Base-by-base conservation (phyloP, 1,284 basidiomycete species). In the Neotropicomus parvogracilis region DNA sequence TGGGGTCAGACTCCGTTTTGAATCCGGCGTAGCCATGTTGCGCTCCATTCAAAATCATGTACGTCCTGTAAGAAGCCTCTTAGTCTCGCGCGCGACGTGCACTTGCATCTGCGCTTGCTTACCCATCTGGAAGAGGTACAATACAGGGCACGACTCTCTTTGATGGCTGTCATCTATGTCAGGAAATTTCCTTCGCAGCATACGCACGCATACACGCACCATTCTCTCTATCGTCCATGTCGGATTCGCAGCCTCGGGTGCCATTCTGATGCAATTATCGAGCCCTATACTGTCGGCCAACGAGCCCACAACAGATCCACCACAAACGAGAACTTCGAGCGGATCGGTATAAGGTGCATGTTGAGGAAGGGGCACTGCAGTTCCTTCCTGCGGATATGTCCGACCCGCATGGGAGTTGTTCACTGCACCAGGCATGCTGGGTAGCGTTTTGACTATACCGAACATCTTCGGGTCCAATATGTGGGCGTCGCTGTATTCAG, bases 401-500 rank as follows among this genome's bases (percentile, higher is more conserved):
- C 89, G 79, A 26, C 88, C 86, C 14, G 71, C 83, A 17, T 77
- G 66, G 63, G 85, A 83, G 53, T 86, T 81, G 53, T 82, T 85
- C 16, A 89, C 86, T 0, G 81, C 74, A 0, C 79, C 85, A 2
- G 90, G 88, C 48, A 88, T 78, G 54, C 85, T 82, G 7, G 87
- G 87, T 2, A 91, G 67, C 10, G 72, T 66, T 5, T 65, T 69
- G 45, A 80, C 63, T 0, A 86, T 88, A 20, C 73, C 64, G 54
- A 88, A 85, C 0, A 77, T 85, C 4, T 63, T 67, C 1, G 82
- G 79, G 52, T 89, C 75, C 13, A 88, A 70, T 50, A 88, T 79
- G n/a, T 86, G 78, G 0, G 87, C 87, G 63, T 89, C 83, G 54
- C 89, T 88, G 68, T 81, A 88, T 59, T 88, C 87, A 2, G 76